Evolutionary conservation across 345 rosid species (phyloP), one percentile per base, ranked within the genome.

Genomic region (Eucalyptus victrix): DNA sequence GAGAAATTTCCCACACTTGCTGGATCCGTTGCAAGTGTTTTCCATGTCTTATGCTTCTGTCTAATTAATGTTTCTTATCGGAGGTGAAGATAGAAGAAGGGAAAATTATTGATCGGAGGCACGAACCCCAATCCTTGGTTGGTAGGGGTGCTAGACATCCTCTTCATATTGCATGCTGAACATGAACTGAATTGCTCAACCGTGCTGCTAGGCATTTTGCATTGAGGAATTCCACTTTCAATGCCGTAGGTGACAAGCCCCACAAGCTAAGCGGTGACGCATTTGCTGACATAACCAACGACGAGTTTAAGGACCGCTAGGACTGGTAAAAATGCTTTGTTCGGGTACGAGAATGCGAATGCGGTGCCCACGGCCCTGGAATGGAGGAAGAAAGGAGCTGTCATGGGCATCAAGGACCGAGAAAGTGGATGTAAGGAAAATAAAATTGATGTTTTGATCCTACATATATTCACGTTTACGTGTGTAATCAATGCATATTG

Each of bases 111-210:
- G 45, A 72, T 18, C 8, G 15, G 83, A 72, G 83, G 45, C 0
- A 97, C 91, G 94, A 95, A 88, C 4, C 99, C 99, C 65, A 97
- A 97, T 91, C 97, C 99, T 88, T 94, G 96, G 96, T 90, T 98
- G 23, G 99, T 97, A 89, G 96, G 97, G 90, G 99, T 95, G 49
- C 88, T 98, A 58, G 99, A 98, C 89, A 88, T 92, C 51, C 97
- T 92, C 90, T 97, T 98, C 93, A 95, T 98, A 88, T 92, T 96
- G 87, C 99, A 97, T 90, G 98, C 99, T 12, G 99, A 98, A 91
- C 99, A 98, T 92, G 99, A 98, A 92, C 94, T 97, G 99, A 97
- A 97, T 88, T 98, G 99, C 88, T 98, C 99, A 12, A 96, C 99
- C 30, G 91, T 92, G 99, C 99, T 92, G 97, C 99, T 58, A 92